Evolutionary conservation across 352 stramenopile genomes (phyloP).

Genomic region (Poterioochromonas sp.): DNA sequence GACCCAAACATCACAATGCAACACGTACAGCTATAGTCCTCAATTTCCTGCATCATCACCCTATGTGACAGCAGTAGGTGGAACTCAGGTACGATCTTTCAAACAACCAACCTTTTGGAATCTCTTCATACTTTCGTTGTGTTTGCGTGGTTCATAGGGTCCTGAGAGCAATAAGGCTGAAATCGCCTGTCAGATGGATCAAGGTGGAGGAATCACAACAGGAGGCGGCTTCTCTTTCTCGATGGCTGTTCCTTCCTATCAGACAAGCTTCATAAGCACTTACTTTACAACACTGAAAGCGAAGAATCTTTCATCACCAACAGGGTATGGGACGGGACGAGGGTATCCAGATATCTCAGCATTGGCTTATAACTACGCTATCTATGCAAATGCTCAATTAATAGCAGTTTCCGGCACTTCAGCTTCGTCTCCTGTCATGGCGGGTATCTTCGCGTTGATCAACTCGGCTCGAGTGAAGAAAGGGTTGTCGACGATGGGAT

Average conservation of each 20-base stretch:
- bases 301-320: neutral
- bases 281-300: conserved; percentile 51
- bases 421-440: conserved; percentile 66
- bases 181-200: conserved; percentile 54
- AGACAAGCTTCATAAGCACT: conserved; percentile 51
- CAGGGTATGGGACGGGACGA: neutral
- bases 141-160: conserved; percentile 67
- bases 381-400: neutral
- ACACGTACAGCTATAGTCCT: neutral
- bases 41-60: conserved; percentile 32
- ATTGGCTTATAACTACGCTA: neutral
- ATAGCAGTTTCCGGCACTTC: conserved; percentile 54
- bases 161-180: conserved; percentile 32
- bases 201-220: conserved; percentile 52
- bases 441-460: conserved; percentile 51
- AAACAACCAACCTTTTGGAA: no score
- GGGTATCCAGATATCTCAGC: conserved; percentile 16
- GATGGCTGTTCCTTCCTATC: conserved; percentile 63
- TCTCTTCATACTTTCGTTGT: no score
- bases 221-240: conserved; percentile 74
- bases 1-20: conserved; percentile 32
- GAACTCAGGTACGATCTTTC: no score
- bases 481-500: neutral
- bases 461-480: neutral
- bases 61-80: conserved; percentile 34